Evolutionary conservation across 2,329 filamentous ascomycete genomes (phyloP).

Genomic region (Colletotrichum neosansevieriae): DNA sequence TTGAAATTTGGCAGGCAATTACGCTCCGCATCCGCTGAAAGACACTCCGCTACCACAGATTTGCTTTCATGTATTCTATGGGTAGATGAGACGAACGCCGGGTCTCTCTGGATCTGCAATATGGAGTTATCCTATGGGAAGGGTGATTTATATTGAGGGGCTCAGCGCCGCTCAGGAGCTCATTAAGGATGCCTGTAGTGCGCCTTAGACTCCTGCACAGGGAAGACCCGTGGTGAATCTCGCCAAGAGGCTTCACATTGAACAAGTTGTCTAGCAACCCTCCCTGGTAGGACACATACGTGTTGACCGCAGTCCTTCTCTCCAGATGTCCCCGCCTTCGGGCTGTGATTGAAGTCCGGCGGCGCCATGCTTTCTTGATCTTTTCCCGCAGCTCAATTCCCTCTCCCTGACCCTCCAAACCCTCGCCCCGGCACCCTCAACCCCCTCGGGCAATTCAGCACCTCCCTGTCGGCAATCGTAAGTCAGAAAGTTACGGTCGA

Average conservation of each 20-base stretch:
- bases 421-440: neutral
- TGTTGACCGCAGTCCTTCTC: neutral
- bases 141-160: neutral
- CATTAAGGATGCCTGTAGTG: neutral
- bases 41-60: neutral
- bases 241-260: slow-evolving; percentile 15
- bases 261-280: neutral
- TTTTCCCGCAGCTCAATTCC: neutral
- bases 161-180: neutral
- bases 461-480: slow-evolving; percentile 14
- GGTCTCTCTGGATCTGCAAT: slow-evolving; percentile 5
- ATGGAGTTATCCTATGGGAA: neutral
- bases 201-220: neutral
- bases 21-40: slow-evolving; percentile 8
- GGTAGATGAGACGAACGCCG: neutral
- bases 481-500: too few species aligned
- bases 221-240: neutral
- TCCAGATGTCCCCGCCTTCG: neutral
- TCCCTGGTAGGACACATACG: too few species aligned
- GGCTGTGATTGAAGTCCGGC: neutral
- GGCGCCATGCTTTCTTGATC: slow-evolving; percentile 1
- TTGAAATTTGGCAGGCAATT: slow-evolving; percentile 4
- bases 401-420: neutral
- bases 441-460: slow-evolving; percentile 10
- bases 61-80: neutral